A percentile compares a stretch with the other conserved stretches of the same genome.
Conservation (phyloP, 345 rosid species). For the Arabis alpina region DNA sequence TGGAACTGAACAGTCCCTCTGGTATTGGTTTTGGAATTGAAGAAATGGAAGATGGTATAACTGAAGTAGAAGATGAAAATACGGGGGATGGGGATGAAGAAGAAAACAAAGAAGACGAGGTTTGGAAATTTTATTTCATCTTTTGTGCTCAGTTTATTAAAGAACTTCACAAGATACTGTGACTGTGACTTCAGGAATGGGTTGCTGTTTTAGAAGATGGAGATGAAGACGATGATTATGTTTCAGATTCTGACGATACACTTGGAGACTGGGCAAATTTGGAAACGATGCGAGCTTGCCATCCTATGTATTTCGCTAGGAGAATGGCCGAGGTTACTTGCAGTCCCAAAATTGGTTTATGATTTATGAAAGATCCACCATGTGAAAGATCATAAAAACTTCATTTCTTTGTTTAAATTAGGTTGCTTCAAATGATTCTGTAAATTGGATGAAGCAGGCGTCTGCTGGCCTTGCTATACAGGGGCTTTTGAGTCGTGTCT, state of each 20-base stretch:
- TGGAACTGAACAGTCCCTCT: slow-evolving; percentile 65
- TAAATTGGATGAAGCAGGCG: slow-evolving; percentile 84
- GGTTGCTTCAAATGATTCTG: slow-evolving; percentile 75
- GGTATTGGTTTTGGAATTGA: slow-evolving; percentile 74
- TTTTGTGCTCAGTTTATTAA: slow-evolving; percentile 9
- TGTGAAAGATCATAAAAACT: neutral
- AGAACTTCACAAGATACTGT: slow-evolving; percentile 1
- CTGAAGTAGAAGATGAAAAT: slow-evolving; percentile 55
- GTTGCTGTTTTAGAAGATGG: slow-evolving; percentile 66
- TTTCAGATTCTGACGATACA: slow-evolving; percentile 60
- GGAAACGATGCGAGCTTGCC: slow-evolving; percentile 87
- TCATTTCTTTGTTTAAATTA: slow-evolving; percentile 34
- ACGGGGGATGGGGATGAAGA: slow-evolving; percentile 46
- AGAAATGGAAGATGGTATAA: slow-evolving; percentile 52
- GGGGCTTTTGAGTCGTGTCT: slow-evolving; percentile 75
- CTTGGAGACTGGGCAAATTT: slow-evolving; percentile 91
- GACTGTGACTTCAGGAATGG: slow-evolving; percentile 63
- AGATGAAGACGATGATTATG: slow-evolving; percentile 62
- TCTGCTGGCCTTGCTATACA: slow-evolving; percentile 84
- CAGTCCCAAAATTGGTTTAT: neutral
- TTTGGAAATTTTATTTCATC: slow-evolving; percentile 19
- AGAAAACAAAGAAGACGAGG: slow-evolving; percentile 65
- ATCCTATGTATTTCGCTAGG: slow-evolving; percentile 89
- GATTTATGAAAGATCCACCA: neutral
- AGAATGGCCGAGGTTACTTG: slow-evolving; percentile 58